Evolutionary conservation across 2,329 filamentous ascomycete species (phyloP), one percentile per base, ranked within the genome.

Genomic region (Colletotrichum lini): DNA sequence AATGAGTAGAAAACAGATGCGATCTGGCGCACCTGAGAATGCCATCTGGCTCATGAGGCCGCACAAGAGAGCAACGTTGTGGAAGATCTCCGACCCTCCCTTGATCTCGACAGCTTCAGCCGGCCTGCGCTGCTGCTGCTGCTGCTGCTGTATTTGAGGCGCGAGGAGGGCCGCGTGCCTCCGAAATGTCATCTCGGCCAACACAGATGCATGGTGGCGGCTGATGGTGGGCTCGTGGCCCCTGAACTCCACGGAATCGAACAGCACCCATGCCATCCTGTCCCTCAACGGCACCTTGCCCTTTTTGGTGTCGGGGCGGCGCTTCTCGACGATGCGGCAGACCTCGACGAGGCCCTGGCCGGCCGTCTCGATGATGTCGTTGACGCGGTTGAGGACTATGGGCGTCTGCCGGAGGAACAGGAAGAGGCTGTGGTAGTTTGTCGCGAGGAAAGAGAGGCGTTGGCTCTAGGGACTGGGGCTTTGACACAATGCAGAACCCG

Each of bases 181-280:
- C 45, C 80, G 45, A 38, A 78, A 80, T 40, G 73, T 77, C 67
- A 80, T 45, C 65, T 80, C 78, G 0, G 78, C 73, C 23, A 80
- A 58, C 0, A 80, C 78, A 5, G 78, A 70, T 9, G 75, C 74
- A 64, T 80, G 76, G 26, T 80, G 75, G 0, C 77, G 75, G 62
- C 74, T 78, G 21, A 80, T 67, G 0, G 78, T 66, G 2, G 77
- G 73, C 26, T 78, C 77, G 8, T 79, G 74, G 1, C 67, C 69
- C 38, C 67, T 74, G 56, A 80, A 80, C n/a, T 77, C 72, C 1
- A 52, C 69, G 1, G 76, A 71, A 21, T 77, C 77, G 9, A 78
- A 60, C 4, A 79, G 61, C 2, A 76, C 38, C 78, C 78, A 80
- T 15, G 68, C 73, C 1, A 79, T 50, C 0, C 75, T 74, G 5